These are phyloP conservation scores for Nadsonia commutata DNA, from an alignment of 1,139 yeast species.

Conservation along the genomic window DNA sequence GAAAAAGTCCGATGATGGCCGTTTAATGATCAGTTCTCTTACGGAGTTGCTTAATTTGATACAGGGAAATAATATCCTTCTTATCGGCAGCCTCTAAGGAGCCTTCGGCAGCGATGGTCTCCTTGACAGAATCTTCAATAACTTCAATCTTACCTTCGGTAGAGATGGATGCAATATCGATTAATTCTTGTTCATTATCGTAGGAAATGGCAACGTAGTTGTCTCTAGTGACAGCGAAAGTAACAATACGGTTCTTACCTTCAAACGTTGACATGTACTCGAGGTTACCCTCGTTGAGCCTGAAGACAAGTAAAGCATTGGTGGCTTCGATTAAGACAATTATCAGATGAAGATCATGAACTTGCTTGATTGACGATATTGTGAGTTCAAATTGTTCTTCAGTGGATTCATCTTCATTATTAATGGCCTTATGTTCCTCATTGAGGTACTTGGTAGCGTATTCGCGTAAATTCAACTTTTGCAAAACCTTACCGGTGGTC, in stretches of 20 bases:
- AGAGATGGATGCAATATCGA: conserved; percentile 20
- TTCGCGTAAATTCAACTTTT: conserved; percentile 35
- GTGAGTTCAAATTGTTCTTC: conserved; percentile 44
- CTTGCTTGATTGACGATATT: conserved; percentile 53
- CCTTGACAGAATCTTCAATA: conserved; percentile 2
- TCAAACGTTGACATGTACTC: conserved; percentile 7
- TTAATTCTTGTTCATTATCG: conserved; percentile 28
- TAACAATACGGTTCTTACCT: conserved; percentile 14
- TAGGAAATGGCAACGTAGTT: conserved; percentile 31
- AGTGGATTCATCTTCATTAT: conserved; percentile 15
- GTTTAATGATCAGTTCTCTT: conserved; percentile 72
- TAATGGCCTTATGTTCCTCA: conserved; percentile 11
- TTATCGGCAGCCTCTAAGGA: conserved; percentile 13
- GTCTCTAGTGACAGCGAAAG: conserved; percentile 21
- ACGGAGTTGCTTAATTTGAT: conserved; percentile 48
- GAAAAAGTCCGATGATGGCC: too few species aligned
- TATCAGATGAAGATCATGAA: conserved; percentile 15
- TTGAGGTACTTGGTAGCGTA: conserved; percentile 11
- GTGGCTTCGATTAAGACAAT: conserved; percentile 32
- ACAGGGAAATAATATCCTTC: conserved; percentile 46
- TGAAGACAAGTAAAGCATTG: conserved; percentile 28
- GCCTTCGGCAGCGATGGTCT: conserved; percentile 12
- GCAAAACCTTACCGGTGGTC: conserved; percentile 34
- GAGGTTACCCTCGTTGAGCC: conserved; percentile 9
- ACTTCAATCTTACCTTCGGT: conserved; percentile 16